These are phyloP conservation scores for Candida suzukii DNA, from an alignment of 805 yeast genomes.

Conservation along the genomic window DNA sequence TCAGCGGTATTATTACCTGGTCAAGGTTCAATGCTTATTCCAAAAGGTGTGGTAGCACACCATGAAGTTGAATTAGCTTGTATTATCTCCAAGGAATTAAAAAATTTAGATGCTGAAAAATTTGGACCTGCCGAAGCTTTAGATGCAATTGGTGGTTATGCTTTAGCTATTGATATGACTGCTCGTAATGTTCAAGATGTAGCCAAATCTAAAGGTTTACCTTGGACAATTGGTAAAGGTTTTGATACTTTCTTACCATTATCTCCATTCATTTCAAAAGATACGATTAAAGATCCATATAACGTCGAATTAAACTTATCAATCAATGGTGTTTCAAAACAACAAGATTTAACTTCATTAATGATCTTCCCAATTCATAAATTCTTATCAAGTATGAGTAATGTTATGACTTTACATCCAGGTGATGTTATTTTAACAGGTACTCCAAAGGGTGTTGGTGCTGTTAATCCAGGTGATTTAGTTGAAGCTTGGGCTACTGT, in stretches of 20 bases:
- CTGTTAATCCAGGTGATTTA: conserved; percentile 68
- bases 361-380: conserved; percentile 87
- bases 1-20: conserved; percentile 64
- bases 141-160: conserved; percentile 78
- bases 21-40: conserved; percentile 75
- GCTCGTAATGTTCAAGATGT: conserved; percentile 95
- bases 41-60: conserved; percentile 73
- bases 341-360: conserved; percentile 66
- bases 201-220: conserved; percentile 88
- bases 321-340: conserved; percentile 66
- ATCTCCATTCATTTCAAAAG: conserved; percentile 64
- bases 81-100: conserved; percentile 55
- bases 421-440: conserved; percentile 94
- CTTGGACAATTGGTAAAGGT: conserved; percentile 96
- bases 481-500: conserved; percentile 57
- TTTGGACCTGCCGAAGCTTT: conserved; percentile 64
- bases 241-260: conserved; percentile 93
- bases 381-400: conserved; percentile 71
- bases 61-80: conserved; percentile 93
- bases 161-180: conserved; percentile 87
- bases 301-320: conserved; percentile 54
- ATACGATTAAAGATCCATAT: conserved; percentile 63
- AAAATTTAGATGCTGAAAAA: conserved; percentile 46
- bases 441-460: conserved; percentile 97
- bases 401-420: conserved; percentile 84